phyloP scores from a whole-genome alignment of 2,329 filamentous ascomycete species.

The Salinomyces thailandicus region DNA sequence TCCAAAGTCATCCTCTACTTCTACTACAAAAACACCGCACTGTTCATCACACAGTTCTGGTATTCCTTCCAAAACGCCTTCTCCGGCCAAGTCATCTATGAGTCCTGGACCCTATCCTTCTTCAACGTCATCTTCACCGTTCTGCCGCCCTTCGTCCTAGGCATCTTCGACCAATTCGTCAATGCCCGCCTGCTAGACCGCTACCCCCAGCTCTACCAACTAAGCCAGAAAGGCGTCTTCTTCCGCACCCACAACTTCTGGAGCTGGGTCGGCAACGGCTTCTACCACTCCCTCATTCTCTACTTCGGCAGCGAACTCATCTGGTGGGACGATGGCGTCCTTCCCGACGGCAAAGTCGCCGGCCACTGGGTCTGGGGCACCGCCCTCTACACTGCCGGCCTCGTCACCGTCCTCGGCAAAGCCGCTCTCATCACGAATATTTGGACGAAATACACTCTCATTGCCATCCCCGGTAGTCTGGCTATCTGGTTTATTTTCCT shows the following conservation, averaged over 20 bases:
- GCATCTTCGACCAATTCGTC: slow-evolving; percentile 96
- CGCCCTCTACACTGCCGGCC: slow-evolving; percentile 84
- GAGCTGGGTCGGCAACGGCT: slow-evolving; percentile 86
- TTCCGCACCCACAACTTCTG: slow-evolving; percentile 89
- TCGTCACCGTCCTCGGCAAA: slow-evolving; percentile 88
- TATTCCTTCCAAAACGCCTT: slow-evolving; percentile 95
- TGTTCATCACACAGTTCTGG: slow-evolving; percentile 99
- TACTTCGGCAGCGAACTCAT: slow-evolving; percentile 77
- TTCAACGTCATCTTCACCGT: slow-evolving; percentile 99
- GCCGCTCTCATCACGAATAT: slow-evolving; percentile 90
- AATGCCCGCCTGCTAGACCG: slow-evolving; percentile 86
- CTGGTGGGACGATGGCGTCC: slow-evolving; percentile 69
- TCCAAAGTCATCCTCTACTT: slow-evolving; percentile 97
- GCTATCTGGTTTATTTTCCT: slow-evolving; percentile 84
- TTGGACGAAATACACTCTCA: slow-evolving; percentile 96
- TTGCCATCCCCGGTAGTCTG: slow-evolving; percentile 91
- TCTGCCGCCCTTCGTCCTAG: slow-evolving; percentile 82
- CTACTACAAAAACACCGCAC: slow-evolving; percentile 97
- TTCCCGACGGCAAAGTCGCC: slow-evolving; percentile 66
- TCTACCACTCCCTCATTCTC: slow-evolving; percentile 90
- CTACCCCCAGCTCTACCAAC: slow-evolving; percentile 89
- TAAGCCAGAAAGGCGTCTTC: slow-evolving; percentile 86
- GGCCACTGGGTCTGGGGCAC: slow-evolving; percentile 99
- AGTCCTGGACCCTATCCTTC: slow-evolving; percentile 98
- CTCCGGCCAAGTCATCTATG: slow-evolving; percentile 94